These are phyloP conservation scores for Thinopyrum obtusiflorum DNA, from an alignment of 202 grass and related monocot genomes.

Conservation along the genomic window DNA sequence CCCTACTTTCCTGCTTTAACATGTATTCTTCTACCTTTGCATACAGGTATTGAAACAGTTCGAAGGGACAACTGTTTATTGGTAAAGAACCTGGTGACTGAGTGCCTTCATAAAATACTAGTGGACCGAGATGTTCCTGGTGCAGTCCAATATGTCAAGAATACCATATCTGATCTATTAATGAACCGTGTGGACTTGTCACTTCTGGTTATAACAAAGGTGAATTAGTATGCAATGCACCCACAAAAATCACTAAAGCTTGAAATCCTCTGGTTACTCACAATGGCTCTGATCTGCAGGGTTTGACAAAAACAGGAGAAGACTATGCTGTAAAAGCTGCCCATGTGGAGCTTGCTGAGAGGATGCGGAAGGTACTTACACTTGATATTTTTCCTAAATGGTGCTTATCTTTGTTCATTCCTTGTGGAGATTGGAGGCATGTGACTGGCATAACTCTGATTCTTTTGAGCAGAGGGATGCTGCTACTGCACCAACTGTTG, in stretches of 20 bases:
- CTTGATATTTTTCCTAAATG: slow-evolving; percentile 13
- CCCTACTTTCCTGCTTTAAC: slow-evolving; percentile 25
- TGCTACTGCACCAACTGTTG: slow-evolving; percentile 95
- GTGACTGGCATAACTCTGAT: slow-evolving; percentile 32
- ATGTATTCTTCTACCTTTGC: slow-evolving; percentile 9
- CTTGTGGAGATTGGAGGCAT: neutral
- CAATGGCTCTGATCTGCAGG: slow-evolving; percentile 47
- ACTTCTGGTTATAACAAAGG: slow-evolving; percentile 99
- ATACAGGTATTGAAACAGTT: slow-evolving; percentile 91
- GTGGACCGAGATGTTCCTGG: slow-evolving; percentile 84
- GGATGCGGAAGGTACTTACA: slow-evolving; percentile 81
- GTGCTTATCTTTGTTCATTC: slow-evolving; percentile 12
- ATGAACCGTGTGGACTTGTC: slow-evolving; percentile 97
- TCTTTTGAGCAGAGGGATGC: slow-evolving; percentile 81
- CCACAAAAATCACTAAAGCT: neutral
- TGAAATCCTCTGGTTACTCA: slow-evolving; percentile 5
- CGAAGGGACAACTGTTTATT: slow-evolving; percentile 99
- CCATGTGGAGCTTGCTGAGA: slow-evolving; percentile 98
- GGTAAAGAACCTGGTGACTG: slow-evolving; percentile 95
- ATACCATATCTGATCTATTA: slow-evolving; percentile 96
- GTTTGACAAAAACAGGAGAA: slow-evolving; percentile 99
- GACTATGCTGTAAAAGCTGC: slow-evolving; percentile 97
- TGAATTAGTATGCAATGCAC: slow-evolving; percentile 4
- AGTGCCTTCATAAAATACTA: slow-evolving; percentile 94
- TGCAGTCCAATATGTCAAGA: slow-evolving; percentile 96